Evolutionary conservation across 441 rosid species (phyloP).

Genomic region (Dalechampia spathulata): DNA sequence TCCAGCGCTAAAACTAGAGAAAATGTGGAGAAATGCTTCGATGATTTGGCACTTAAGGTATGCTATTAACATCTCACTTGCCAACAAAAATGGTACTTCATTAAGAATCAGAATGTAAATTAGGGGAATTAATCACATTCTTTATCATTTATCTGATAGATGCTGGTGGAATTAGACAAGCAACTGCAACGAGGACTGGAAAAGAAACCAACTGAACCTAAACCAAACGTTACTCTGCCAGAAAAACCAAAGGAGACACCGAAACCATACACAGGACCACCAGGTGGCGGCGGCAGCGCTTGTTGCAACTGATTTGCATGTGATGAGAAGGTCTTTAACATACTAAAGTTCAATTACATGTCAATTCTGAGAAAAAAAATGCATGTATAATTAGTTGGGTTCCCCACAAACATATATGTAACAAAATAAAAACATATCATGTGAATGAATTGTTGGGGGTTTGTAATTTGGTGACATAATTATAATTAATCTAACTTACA

Average conservation of each 20-base stretch:
- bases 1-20: conserved; percentile 53
- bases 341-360: too few relatives aligned
- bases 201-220: not conserved
- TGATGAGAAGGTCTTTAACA: too few relatives aligned
- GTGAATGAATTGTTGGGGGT: too few relatives aligned
- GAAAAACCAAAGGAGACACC: not conserved
- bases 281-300: not conserved
- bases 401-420: too few relatives aligned
- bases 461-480: too few relatives aligned
- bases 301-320: too few relatives aligned
- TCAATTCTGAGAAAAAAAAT: too few relatives aligned
- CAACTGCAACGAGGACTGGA: conserved; percentile 31
- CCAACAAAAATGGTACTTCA: too few relatives aligned
- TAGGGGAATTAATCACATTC: not conserved
- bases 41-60: conserved; percentile 38
- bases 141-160: not conserved
- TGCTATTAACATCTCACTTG: not conserved
- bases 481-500: too few relatives aligned
- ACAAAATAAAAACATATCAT: too few relatives aligned
- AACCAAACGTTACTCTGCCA: not conserved
- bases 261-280: not conserved
- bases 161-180: conserved; percentile 10
- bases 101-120: not conserved
- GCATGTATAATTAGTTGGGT: too few relatives aligned
- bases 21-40: conserved; percentile 50